A percentile compares a stretch with the other conserved stretches of the same genome.
Evolutionary conservation across 1,139 yeast genomes (phyloP).

Genomic region (Blastobotrys apis): DNA sequence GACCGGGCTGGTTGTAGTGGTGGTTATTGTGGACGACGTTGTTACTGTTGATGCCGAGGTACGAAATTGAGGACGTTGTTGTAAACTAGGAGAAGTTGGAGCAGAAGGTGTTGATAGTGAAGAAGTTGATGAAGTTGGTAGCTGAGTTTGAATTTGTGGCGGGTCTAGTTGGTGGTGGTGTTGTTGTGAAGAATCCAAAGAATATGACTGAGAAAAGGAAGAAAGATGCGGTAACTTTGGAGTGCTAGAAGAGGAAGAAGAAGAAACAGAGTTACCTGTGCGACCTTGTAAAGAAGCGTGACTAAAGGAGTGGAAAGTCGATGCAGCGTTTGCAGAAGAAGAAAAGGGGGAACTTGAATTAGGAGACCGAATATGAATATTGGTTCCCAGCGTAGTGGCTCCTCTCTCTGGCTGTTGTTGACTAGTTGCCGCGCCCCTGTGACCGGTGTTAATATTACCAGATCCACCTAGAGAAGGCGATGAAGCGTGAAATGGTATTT

Average conservation of each 20-base stretch:
- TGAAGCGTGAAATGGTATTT: conserved; percentile 4
- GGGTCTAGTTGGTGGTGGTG: not conserved
- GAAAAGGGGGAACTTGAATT: conserved; percentile 15
- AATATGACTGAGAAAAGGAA: not conserved
- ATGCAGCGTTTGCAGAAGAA: conserved; percentile 7
- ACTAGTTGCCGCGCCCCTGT: too few relatives aligned
- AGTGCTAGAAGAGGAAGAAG: not conserved
- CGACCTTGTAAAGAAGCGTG: too few relatives aligned
- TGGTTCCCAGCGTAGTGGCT: conserved; percentile 9
- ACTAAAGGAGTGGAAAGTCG: too few relatives aligned
- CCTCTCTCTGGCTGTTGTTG: too few relatives aligned
- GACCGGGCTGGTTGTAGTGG: conserved; percentile 4
- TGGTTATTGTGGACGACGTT: not conserved
- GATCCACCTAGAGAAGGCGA: not conserved
- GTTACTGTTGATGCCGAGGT: not conserved
- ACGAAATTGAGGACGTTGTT: too few relatives aligned
- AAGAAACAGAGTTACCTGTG: too few relatives aligned
- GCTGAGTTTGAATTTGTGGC: not conserved
- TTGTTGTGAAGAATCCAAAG: too few relatives aligned
- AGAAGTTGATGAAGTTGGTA: not conserved
- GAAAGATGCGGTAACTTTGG: not conserved
- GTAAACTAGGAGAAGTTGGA: too few relatives aligned
- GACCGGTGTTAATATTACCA: not conserved
- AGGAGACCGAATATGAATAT: conserved; percentile 15
- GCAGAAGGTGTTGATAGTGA: not conserved